These are phyloP conservation scores for Solanum habrochaites DNA, from an alignment of 257 asterid species.

Conservation along the genomic window DNA sequence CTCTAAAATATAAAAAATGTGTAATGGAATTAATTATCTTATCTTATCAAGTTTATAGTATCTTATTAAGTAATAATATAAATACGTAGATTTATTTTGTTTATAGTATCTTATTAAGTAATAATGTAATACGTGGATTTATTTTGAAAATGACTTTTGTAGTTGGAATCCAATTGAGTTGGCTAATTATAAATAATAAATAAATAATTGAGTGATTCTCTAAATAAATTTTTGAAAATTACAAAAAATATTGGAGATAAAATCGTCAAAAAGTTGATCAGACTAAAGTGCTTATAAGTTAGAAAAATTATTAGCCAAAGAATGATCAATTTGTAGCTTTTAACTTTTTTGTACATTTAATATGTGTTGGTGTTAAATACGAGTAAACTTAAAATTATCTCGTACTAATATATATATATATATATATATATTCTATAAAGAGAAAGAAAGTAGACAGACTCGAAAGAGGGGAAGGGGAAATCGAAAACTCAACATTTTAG, in stretches of 20 bases:
- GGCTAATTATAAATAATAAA: neutral
- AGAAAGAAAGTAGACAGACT: too few species aligned
- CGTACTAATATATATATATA: too few species aligned
- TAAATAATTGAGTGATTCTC: neutral
- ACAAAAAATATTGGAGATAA: neutral
- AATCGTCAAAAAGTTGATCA: neutral
- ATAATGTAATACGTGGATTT: neutral
- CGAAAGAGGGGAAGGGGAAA: rapidly evolving
- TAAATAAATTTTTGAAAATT: neutral
- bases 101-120: neutral
- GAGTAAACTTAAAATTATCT: neutral
- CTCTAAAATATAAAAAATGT: neutral
- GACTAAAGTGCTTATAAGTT: neutral
- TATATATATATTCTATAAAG: neutral
- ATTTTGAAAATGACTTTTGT: neutral
- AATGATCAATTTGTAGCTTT: neutral
- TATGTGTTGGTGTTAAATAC: too few species aligned
- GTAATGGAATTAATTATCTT: neutral
- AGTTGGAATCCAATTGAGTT: neutral
- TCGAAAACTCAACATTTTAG: rapidly evolving
- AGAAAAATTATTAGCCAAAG: neutral
- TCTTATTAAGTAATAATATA: neutral
- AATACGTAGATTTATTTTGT: neutral
- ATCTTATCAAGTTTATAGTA: neutral
- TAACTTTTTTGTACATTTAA: neutral